A percentile compares a stretch with the other conserved stretches of the same genome.
Conservation (phyloP, 371 early-diverging fungal species). For the Funneliformis caledonium region DNA sequence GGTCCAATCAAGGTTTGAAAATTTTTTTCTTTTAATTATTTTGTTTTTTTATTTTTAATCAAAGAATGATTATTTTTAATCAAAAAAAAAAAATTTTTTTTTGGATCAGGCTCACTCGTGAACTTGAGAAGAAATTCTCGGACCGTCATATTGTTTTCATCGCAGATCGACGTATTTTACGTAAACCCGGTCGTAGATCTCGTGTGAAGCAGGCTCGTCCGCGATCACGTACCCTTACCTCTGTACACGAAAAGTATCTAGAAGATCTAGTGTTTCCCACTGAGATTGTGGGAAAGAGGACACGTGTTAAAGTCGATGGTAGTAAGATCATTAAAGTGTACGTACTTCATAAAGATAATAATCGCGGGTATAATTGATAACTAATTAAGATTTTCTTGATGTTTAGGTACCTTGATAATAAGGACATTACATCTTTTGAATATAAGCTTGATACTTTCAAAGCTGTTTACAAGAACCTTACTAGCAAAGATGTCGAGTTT, state of each 20-base stretch:
- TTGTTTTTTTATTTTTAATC: neutral
- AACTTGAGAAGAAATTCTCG: constrained; percentile 99
- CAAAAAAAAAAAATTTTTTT: neutral
- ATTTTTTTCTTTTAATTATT: neutral
- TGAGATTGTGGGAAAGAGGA: constrained; percentile 97
- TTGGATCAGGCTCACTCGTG: constrained; percentile 80
- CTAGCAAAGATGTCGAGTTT: constrained; percentile 96
- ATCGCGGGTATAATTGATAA: neutral
- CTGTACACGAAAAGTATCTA: constrained; percentile 94
- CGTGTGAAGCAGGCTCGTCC: constrained; percentile 93
- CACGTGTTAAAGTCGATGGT: constrained; percentile 95
- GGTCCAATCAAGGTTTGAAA: constrained; percentile 79
- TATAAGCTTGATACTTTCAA: constrained; percentile 98
- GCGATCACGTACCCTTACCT: constrained; percentile 93
- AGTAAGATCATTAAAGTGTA: constrained; percentile 92
- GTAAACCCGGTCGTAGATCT: constrained; percentile 86
- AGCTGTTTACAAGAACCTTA: constrained; percentile 92
- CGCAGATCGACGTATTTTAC: constrained; percentile 95
- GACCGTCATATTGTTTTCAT: constrained; percentile 96
- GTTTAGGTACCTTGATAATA: constrained; percentile 87
- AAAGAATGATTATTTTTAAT: neutral
- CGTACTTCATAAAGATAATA: constrained; percentile 43
- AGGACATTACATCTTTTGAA: constrained; percentile 95
- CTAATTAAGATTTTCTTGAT: neutral
- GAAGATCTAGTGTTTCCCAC: constrained; percentile 98